Evolutionary conservation across 345 rosid genomes (phyloP).

Genomic region (Citrus glauca): DNA sequence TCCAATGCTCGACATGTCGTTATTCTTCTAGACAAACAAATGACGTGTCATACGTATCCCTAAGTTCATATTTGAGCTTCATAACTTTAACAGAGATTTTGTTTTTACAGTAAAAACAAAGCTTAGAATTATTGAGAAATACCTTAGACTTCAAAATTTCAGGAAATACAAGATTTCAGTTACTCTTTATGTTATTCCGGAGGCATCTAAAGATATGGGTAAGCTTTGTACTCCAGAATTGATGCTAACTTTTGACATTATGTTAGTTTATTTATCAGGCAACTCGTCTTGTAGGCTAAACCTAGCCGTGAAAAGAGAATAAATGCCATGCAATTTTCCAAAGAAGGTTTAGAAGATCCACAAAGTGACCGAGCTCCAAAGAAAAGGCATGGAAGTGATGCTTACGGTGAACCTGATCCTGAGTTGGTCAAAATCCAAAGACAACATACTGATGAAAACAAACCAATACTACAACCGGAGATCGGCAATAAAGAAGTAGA

Average conservation of each 20-base stretch:
- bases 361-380: slow-evolving; percentile 21
- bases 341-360: slow-evolving; percentile 47
- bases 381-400: slow-evolving; percentile 13
- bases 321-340: slow-evolving; percentile 51
- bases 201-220: slow-evolving; percentile 57
- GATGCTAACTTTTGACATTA: slow-evolving; percentile 3
- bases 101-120: neutral
- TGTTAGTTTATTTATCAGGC: slow-evolving; percentile 3
- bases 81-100: no score
- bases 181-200: slow-evolving; percentile 42
- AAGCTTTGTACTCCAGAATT: slow-evolving; percentile 41
- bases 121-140: neutral
- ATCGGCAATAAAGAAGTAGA: slow-evolving; percentile 15
- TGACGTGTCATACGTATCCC: no score
- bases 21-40: no score
- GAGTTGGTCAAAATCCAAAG: slow-evolving; percentile 6
- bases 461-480: slow-evolving; percentile 9
- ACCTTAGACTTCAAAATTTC: neutral
- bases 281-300: slow-evolving; percentile 38
- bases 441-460: slow-evolving; percentile 8
- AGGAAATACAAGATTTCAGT: slow-evolving; percentile 39
- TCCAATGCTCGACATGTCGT: no score
- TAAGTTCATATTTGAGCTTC: no score
- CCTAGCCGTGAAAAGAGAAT: slow-evolving; percentile 57
- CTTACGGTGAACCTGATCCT: slow-evolving; percentile 20